phyloP scores from a whole-genome alignment of 106 monocot species.

The Posidonia australis region DNA sequence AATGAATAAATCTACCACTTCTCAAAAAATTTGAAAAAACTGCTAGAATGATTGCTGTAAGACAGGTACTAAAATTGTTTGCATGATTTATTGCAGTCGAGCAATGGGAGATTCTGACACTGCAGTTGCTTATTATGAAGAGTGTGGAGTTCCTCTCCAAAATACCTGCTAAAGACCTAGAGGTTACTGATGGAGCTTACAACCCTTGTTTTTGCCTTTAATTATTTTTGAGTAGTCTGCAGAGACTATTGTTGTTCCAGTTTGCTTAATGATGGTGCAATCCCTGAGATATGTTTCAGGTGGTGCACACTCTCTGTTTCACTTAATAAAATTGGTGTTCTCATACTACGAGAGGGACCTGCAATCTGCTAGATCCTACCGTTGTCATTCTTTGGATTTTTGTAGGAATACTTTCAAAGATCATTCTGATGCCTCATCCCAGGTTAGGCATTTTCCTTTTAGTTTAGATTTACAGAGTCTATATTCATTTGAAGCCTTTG shows the following conservation, averaged over 20 bases:
- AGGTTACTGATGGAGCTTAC: constrained; percentile 27
- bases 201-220: not conserved
- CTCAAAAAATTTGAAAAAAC: too few relatives aligned
- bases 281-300: constrained; percentile 26
- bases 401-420: constrained; percentile 59
- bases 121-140: constrained; percentile 78
- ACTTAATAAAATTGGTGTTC: constrained; percentile 94
- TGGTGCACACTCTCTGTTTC: constrained; percentile 96
- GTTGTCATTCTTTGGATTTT: constrained; percentile 62
- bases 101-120: constrained; percentile 52
- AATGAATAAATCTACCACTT: too few relatives aligned
- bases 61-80: too few relatives aligned
- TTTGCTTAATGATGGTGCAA: not conserved
- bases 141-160: constrained; percentile 72
- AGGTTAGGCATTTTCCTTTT: constrained; percentile 34
- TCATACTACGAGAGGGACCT: constrained; percentile 87
- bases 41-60: too few relatives aligned
- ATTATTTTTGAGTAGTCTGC: not conserved
- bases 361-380: constrained; percentile 74
- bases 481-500: too few relatives aligned
- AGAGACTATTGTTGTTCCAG: not conserved
- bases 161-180: constrained; percentile 62
- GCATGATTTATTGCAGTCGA: constrained; percentile 42
- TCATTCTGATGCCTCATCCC: constrained; percentile 35
- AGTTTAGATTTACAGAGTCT: not conserved